These are phyloP conservation scores for Candida broadrunensis DNA, from an alignment of 805 yeast species.

Conservation along the genomic window DNA sequence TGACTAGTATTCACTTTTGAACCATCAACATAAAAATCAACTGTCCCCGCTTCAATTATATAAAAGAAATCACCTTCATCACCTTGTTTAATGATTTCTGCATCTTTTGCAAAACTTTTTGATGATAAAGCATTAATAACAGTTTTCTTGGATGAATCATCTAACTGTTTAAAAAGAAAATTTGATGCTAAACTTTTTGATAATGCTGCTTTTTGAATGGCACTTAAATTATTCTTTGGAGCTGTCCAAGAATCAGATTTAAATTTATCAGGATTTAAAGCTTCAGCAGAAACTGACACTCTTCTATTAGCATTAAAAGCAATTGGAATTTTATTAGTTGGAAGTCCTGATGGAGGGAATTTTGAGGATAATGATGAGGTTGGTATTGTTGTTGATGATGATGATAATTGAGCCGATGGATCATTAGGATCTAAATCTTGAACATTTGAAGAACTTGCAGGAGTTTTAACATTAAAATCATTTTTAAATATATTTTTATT, in stretches of 20 bases:
- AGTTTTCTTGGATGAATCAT: conserved; percentile 69
- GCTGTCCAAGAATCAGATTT: conserved; percentile 68
- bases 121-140: conserved; percentile 84
- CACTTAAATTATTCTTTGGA: conserved; percentile 61
- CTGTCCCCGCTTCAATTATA: conserved; percentile 79
- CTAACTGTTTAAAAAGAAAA: conserved; percentile 82
- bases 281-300: conserved; percentile 88
- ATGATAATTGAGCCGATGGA: conserved; percentile 5
- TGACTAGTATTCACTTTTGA: conserved; percentile 70
- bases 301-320: conserved; percentile 79
- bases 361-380: conserved; percentile 6
- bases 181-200: conserved; percentile 72
- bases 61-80: conserved; percentile 94
- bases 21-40: conserved; percentile 75
- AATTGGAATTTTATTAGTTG: conserved; percentile 40
- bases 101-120: conserved; percentile 54
- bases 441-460: conserved; percentile 7
- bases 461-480: conserved; percentile 17
- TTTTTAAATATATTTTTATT: conserved; percentile 21
- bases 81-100: conserved; percentile 80
- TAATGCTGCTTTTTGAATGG: conserved; percentile 64
- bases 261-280: conserved; percentile 71
- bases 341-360: conserved; percentile 8
- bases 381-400: conserved; percentile 3
- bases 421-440: conserved; percentile 28